phyloP scores from a whole-genome alignment of 1,139 yeast genomes.

The Sugiyamaella sp. region DNA sequence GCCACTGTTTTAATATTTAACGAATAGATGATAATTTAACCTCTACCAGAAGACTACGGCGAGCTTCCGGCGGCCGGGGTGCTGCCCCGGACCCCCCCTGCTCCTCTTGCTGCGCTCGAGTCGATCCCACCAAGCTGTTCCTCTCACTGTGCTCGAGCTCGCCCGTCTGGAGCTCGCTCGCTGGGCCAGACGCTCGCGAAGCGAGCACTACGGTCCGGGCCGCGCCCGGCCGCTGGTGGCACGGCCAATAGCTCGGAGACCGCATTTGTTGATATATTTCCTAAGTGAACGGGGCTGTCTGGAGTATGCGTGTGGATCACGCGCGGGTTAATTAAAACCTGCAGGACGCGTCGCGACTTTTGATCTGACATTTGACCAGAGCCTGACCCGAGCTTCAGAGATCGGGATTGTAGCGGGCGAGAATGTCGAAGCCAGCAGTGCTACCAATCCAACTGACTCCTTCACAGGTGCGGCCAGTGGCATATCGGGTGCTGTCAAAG shows the following conservation, averaged over 20 bases:
- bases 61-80: neutral
- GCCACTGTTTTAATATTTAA: neutral
- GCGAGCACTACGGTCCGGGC: too few relatives aligned
- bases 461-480: slow-evolving; percentile 83
- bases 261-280: too few relatives aligned
- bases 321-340: neutral
- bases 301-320: neutral
- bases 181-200: too few relatives aligned
- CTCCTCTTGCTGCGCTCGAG: neutral
- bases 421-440: slow-evolving; percentile 35
- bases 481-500: slow-evolving; percentile 85
- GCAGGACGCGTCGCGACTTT: neutral
- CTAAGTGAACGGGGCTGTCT: too few relatives aligned
- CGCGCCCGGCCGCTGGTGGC: too few relatives aligned
- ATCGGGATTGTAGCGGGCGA: neutral
- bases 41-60: neutral
- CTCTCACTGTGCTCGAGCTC: too few relatives aligned
- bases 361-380: neutral
- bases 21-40: neutral
- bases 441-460: slow-evolving; percentile 80
- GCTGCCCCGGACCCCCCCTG: neutral
- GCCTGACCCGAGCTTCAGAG: neutral
- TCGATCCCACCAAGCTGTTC: too few relatives aligned
- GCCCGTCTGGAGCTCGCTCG: too few relatives aligned
- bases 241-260: too few relatives aligned